Conservation (phyloP, 345 rosid species). For the Populus pruinosa region DNA sequence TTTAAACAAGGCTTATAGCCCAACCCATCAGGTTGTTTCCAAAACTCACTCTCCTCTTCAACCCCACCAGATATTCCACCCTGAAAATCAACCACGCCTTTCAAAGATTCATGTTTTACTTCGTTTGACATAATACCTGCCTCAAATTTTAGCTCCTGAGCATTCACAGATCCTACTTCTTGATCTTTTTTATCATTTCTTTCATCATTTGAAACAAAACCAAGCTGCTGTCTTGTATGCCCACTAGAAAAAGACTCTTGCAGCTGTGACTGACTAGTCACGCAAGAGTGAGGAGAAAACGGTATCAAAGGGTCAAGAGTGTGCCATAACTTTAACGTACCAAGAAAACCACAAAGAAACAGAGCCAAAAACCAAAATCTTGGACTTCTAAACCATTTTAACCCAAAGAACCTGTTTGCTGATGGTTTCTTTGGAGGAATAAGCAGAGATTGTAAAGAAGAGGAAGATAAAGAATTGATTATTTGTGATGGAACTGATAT, state of each 20-base stretch:
- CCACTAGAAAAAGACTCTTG: conserved; percentile 15
- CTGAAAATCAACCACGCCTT: conserved; percentile 11
- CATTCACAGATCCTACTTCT: conserved; percentile 5
- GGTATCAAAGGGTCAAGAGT: conserved; percentile 46
- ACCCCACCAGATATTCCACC: conserved; percentile 9
- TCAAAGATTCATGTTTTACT: conserved; percentile 18
- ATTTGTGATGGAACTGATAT: conserved; percentile 33
- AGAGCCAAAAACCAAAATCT: conserved; percentile 51
- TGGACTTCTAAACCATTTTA: conserved; percentile 39
- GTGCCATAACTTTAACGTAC: conserved; percentile 45
- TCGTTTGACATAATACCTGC: background rate
- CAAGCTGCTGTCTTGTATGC: conserved; percentile 24
- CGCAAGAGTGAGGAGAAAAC: conserved; percentile 50
- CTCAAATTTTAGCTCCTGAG: conserved; percentile 16
- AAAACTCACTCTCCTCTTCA: conserved; percentile 48
- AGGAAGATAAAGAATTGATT: conserved; percentile 45
- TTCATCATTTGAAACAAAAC: conserved; percentile 20
- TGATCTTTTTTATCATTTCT: background rate
- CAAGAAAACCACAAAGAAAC: conserved; percentile 52
- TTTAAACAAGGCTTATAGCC: conserved; percentile 76
- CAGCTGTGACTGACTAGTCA: conserved; percentile 21
- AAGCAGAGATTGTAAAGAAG: conserved; percentile 56
- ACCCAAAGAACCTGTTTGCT: conserved; percentile 24
- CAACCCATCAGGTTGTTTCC: conserved; percentile 96
- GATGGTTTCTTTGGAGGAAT: conserved; percentile 56